Evolutionary conservation across 352 stramenopile genomes (phyloP).

Genomic region (Pythium pyrilobum): DNA sequence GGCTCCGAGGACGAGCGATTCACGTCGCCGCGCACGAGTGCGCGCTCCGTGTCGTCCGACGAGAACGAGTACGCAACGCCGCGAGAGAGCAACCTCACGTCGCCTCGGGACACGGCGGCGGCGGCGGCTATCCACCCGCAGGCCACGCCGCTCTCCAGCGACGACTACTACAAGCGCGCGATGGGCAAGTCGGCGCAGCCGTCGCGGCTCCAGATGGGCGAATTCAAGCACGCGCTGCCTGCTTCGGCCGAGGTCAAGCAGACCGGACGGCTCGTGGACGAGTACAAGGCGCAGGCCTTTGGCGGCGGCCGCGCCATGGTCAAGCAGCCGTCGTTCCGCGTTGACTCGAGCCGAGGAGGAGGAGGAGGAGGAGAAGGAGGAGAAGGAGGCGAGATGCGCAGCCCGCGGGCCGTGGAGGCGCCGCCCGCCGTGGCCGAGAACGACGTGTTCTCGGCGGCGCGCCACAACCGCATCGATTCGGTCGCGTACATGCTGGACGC

Average conservation of each 20-base stretch:
- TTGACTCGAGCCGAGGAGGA: neutral
- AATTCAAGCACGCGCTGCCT: constrained; percentile 20
- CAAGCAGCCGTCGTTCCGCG: constrained; percentile 7
- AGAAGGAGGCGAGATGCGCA: constrained; percentile 5
- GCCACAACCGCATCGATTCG: constrained; percentile 83
- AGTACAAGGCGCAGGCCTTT: constrained; percentile 32
- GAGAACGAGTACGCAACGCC: constrained; percentile 56
- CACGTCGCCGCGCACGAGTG: constrained; percentile 43
- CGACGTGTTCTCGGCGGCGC: constrained; percentile 83
- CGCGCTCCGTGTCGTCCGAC: constrained; percentile 58
- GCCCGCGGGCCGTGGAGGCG: constrained; percentile 3
- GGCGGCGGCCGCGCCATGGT: neutral
- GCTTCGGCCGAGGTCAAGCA: constrained; percentile 1
- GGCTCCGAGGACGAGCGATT: constrained; percentile 64
- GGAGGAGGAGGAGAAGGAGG: too few species aligned
- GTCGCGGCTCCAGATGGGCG: constrained; percentile 2
- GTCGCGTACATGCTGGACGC: constrained; percentile 81
- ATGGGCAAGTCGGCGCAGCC: constrained; percentile 11
- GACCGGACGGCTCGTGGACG: constrained; percentile 1
- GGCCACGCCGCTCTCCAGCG: constrained; percentile 1
- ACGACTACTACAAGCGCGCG: constrained; percentile 19
- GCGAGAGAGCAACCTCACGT: constrained; percentile 27
- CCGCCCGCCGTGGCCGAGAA: constrained; percentile 34
- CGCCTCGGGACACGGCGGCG: constrained; percentile 1
- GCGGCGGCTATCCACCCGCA: constrained; percentile 8